Evolutionary conservation across 2,329 filamentous ascomycete genomes (phyloP), one percentile per base, ranked within the genome.

Genomic region (Pestalotiopsis sp.): DNA sequence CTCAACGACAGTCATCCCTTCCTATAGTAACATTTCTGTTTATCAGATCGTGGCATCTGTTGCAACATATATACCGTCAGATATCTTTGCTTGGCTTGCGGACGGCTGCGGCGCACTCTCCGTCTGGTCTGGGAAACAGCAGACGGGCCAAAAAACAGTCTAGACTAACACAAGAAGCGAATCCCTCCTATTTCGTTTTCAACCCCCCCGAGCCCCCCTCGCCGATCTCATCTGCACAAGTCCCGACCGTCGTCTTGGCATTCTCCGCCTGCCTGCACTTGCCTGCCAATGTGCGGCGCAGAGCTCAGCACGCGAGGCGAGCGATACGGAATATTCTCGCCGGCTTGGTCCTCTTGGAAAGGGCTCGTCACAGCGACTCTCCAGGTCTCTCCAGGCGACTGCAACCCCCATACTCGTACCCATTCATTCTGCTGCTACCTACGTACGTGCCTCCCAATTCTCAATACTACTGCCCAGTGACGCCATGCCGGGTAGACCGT

Each of bases 31-130:
- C 59, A 62, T 20, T 31, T 36, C 5, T 17, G 59, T 14, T 20
- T 59, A 62, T 62, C 59, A 62, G 59, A 62, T 40, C 31, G 59
- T 62, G 13, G 17, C 59, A 62, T 59, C 59, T 62, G 31, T 40
- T 62, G 59, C 17, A 40, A 62, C 59, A 20, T 62, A 62, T 62
- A 62, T 62, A 62, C 59, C 59, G 59, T 40, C n/a, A 14, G 4
- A 40, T 62, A 62, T 38, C 17, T 52, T 52, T 52, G 20, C 17
- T n/a, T 17, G 20, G 45, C 17, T 52, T 49, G 20, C 45, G 45
- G 45, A 52, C 45, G 45, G 45, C 45, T 52, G 45, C n/a, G 45
- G 45, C 45, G 20, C 3, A 6, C 2, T 52, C 20, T 52, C 45
- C 45, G 45, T 23, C 45, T 52, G 20, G 45, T 36, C 31, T 36